A percentile compares a stretch with the other conserved stretches of the same genome.
These are phyloP conservation scores for Gremmenia infestans DNA, from an alignment of 2,329 filamentous ascomycete species.

Conservation along the genomic window DNA sequence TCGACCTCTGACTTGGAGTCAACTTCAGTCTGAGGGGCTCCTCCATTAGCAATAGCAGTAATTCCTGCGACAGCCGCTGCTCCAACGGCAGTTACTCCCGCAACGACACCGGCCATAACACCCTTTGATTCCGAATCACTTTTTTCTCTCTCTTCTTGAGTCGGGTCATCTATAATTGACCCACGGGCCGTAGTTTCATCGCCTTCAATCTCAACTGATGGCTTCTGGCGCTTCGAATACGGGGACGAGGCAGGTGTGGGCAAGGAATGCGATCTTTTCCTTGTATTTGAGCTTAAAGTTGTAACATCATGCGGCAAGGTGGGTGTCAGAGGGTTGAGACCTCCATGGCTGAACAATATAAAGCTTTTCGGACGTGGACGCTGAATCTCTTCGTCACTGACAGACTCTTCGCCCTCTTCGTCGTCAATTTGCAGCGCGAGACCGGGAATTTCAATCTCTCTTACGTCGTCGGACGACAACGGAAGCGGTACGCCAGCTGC, in stretches of 20 bases:
- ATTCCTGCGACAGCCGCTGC: conserved; percentile 19
- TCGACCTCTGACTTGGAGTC: conserved; percentile 19
- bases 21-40: conserved; percentile 17
- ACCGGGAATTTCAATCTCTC: conserved; percentile 76
- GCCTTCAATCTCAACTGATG: conserved; percentile 1
- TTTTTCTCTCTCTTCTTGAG: not conserved
- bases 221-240: conserved; percentile 17
- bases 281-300: conserved; percentile 11
- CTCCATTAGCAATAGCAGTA: conserved; percentile 16
- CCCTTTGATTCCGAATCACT: conserved; percentile 2
- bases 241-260: conserved; percentile 21
- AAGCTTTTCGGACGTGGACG: conserved; percentile 38
- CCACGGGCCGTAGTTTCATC: not conserved
- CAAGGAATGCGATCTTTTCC: conserved; percentile 29
- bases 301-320: conserved; percentile 19
- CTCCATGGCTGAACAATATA: conserved; percentile 35
- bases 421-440: conserved; percentile 59
- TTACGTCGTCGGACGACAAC: conserved; percentile 59
- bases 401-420: conserved; percentile 45
- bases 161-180: not conserved
- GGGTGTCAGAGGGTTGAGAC: conserved; percentile 22
- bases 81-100: conserved; percentile 16
- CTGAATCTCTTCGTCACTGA: conserved; percentile 33
- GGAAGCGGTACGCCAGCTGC: conserved; percentile 66
- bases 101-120: conserved; percentile 11